A percentile compares a stretch with the other conserved stretches of the same genome.
phyloP scores from a whole-genome alignment of 176 grass and related monocot genomes.

The Triticum monococcum region DNA sequence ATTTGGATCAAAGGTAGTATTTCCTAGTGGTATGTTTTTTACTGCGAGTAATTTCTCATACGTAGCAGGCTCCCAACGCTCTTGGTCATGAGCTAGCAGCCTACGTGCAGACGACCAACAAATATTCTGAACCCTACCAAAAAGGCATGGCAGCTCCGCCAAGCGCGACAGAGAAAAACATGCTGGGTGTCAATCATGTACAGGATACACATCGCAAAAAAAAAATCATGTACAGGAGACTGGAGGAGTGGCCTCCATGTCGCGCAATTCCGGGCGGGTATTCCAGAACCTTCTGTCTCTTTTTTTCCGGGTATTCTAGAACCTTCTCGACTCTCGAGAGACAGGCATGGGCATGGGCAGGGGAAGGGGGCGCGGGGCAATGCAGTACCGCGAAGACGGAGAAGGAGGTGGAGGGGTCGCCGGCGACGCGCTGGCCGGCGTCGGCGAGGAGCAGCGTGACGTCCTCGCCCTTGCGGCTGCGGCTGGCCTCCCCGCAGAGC shows the following conservation, averaged over 20 bases:
- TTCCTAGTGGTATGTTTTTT: no score
- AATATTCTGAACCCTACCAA: neutral
- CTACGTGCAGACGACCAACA: neutral
- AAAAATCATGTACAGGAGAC: constrained; percentile 4
- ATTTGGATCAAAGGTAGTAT: neutral
- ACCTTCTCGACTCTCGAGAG: neutral
- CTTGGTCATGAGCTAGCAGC: neutral
- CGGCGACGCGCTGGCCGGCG: constrained; percentile 55
- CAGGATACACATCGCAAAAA: neutral
- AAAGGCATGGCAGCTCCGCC: neutral
- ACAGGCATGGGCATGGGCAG: neutral
- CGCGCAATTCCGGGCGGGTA: neutral
- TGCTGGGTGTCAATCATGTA: constrained; percentile 23
- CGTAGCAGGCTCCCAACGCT: neutral
- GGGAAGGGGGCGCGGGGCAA: neutral
- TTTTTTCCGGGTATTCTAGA: neutral
- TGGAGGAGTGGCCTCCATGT: constrained; percentile 21
- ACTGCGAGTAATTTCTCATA: neutral
- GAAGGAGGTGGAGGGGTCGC: constrained; percentile 81
- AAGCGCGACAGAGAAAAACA: neutral
- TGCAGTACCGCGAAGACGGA: constrained; percentile 88
- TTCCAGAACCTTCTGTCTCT: neutral
- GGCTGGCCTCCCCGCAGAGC: constrained; percentile 73
- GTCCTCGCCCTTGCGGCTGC: constrained; percentile 92
- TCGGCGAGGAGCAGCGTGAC: constrained; percentile 69